These are phyloP conservation scores for Penicillium sp. DNA, from an alignment of 2,329 filamentous ascomycete species.

Conservation along the genomic window DNA sequence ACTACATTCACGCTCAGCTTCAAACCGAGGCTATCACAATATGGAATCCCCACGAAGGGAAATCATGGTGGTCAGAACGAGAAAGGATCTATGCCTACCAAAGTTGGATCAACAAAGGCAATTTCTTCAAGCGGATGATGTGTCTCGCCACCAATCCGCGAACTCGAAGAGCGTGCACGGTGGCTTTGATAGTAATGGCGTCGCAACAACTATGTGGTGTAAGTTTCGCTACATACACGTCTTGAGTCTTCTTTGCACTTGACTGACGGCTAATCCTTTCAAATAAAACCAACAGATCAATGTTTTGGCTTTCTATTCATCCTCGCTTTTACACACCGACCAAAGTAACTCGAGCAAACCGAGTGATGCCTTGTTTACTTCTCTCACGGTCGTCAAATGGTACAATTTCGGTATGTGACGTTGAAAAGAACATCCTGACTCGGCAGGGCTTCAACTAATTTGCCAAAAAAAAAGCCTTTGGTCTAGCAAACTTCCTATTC, in stretches of 20 bases:
- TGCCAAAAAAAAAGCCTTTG: not conserved
- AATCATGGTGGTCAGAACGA: not conserved
- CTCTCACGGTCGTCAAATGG: not conserved
- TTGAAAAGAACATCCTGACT: not conserved
- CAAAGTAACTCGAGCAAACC: not conserved
- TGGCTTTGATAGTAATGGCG: not conserved
- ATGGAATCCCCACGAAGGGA: not conserved
- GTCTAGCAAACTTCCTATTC: not conserved
- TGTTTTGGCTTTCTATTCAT: not conserved
- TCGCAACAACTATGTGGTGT: conserved; percentile 4
- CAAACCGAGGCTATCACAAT: not conserved
- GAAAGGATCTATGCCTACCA: not conserved
- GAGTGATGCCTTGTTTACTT: not conserved
- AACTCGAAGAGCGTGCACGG: not conserved
- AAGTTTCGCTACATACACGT: not conserved
- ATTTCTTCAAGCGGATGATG: not conserved
- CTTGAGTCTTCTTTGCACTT: not conserved
- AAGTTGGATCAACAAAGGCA: not conserved
- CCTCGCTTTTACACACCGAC: not conserved
- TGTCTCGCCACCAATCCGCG: not conserved
- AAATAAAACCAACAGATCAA: not conserved
- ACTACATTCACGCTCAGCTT: conserved; percentile 36
- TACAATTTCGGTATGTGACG: not conserved
- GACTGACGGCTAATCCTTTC: not conserved
- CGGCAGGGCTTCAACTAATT: not conserved